Percentiles rank a stretch among this genome's conserved stretches.
Conservation (phyloP, 2,329 filamentous ascomycete species). For the Trichoderma cornu-damae region DNA sequence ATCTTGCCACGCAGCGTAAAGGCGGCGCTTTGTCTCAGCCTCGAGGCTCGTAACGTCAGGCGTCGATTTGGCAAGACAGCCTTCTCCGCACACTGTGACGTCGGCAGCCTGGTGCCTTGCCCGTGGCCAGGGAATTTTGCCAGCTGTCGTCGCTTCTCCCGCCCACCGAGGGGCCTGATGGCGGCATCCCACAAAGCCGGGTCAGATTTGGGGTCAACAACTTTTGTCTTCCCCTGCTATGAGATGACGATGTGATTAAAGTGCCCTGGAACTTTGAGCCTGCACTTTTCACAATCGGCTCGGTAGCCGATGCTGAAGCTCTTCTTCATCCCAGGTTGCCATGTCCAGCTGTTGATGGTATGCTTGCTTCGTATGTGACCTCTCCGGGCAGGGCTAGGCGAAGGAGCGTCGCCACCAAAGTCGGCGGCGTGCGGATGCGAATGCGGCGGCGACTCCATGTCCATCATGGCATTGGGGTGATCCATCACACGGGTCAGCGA, state of each 20-base stretch:
- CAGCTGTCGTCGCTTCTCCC: constrained; percentile 19
- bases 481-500: constrained; percentile 36
- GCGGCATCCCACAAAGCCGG: constrained; percentile 26
- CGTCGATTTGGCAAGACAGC: neutral
- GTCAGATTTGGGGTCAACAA: constrained; percentile 26
- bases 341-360: constrained; percentile 56
- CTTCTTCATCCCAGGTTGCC: constrained; percentile 60
- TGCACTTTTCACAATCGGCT: constrained; percentile 73
- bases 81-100: neutral
- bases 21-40: neutral
- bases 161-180: constrained; percentile 27
- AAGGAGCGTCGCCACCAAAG: constrained; percentile 34
- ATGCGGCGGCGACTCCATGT: constrained; percentile 29
- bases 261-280: constrained; percentile 67
- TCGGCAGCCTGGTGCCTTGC: neutral
- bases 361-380: constrained; percentile 56
- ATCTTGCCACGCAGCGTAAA: neutral
- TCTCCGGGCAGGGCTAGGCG: constrained; percentile 47
- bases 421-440: constrained; percentile 23
- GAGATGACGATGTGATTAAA: constrained; percentile 74
- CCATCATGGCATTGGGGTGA: constrained; percentile 38
- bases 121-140: neutral
- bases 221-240: constrained; percentile 36
- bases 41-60: neutral
- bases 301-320: constrained; percentile 74